Evolutionary conservation across 768 basidiomycete genomes (phyloP), one percentile per base, ranked within the genome.

Genomic region (Psilocybe subaeruginosa): DNA sequence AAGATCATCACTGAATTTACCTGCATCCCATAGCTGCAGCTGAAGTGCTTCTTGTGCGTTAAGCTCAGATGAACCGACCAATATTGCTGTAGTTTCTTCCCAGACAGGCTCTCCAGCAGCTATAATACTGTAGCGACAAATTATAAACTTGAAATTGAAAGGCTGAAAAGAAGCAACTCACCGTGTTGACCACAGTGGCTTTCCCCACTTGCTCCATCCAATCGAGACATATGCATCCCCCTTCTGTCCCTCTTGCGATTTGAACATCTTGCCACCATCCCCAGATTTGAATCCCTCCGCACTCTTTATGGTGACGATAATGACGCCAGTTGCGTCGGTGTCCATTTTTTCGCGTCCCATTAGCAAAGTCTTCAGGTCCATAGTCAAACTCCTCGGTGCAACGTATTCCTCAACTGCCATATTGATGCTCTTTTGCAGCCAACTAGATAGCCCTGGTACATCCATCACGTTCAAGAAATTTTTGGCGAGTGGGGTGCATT

Each of bases 391-490:
- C 67, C 86, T 84, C 11, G 91, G 92, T 0, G 89, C 89, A 31
- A 91, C 85, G 62, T 89, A 86, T 60, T 81, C 82, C 3, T 80
- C 80, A 3, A 85, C 74, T 1, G 83, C 88, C 4, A 84, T 80
- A 41, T 90, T 84, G 62, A 93, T 87, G 3, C 84, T 81, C 54
- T 78, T 82, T 66, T 90, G 86, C 31, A 93, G 76, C 79, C 90
- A 92, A 0, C 80, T 78, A 1, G 85, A 87, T 53, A 93, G 73
- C 54, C 86, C 82, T 0, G 91, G 91, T 1, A 93, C 70, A 72
- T 93, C 88, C 80, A 93, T 86, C n/a, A 93, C 77, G 69, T 92
- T 91, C 14, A 90, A 80, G n/a, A 91, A 82, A 6, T 78, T 71
- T 64, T 79, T 82, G 48, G 82, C 77, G 63, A 92, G 77, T 0